A percentile compares a stretch with the other conserved stretches of the same genome.
These are phyloP conservation scores for Fusarium floridanum DNA, from an alignment of 2,329 filamentous ascomycete genomes.

Conservation along the genomic window DNA sequence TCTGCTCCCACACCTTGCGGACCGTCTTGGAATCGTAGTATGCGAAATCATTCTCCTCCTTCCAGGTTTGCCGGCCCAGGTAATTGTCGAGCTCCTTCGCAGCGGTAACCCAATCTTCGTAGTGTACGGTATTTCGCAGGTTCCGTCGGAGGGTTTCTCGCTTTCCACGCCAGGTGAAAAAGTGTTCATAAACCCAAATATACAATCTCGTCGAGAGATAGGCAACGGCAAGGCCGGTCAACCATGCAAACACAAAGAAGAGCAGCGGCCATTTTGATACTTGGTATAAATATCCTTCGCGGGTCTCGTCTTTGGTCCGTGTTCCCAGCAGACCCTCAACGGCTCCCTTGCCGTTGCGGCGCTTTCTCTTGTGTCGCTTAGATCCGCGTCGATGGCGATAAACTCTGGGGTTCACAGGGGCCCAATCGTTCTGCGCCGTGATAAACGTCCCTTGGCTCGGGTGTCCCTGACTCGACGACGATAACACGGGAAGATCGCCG, in stretches of 20 bases:
- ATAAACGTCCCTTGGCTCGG: constrained; percentile 71
- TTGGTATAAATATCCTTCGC: constrained; percentile 91
- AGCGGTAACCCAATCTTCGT: constrained; percentile 84
- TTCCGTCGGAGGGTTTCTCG: constrained; percentile 78
- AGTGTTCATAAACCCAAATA: constrained; percentile 92
- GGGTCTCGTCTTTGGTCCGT: constrained; percentile 87
- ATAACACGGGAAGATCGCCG: constrained; percentile 48
- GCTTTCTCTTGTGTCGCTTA: constrained; percentile 49
- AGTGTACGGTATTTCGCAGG: constrained; percentile 79
- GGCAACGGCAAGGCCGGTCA: constrained; percentile 75
- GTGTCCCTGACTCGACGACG: constrained; percentile 47
- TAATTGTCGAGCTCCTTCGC: constrained; percentile 85
- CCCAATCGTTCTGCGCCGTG: constrained; percentile 95
- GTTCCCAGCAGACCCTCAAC: constrained; percentile 61
- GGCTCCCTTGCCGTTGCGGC: constrained; percentile 53
- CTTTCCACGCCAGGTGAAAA: constrained; percentile 87
- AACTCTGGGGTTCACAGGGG: constrained; percentile 83
- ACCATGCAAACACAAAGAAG: constrained; percentile 83
- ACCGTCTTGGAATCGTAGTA: constrained; percentile 94
- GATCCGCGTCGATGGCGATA: constrained; percentile 55
- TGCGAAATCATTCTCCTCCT: constrained; percentile 80
- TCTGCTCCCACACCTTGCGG: constrained; percentile 79
- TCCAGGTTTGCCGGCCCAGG: constrained; percentile 85
- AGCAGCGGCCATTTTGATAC: constrained; percentile 94
- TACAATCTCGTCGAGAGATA: constrained; percentile 90